Conservation (phyloP, 352 stramenopile species). For the Pythium sukuiense region DNA sequence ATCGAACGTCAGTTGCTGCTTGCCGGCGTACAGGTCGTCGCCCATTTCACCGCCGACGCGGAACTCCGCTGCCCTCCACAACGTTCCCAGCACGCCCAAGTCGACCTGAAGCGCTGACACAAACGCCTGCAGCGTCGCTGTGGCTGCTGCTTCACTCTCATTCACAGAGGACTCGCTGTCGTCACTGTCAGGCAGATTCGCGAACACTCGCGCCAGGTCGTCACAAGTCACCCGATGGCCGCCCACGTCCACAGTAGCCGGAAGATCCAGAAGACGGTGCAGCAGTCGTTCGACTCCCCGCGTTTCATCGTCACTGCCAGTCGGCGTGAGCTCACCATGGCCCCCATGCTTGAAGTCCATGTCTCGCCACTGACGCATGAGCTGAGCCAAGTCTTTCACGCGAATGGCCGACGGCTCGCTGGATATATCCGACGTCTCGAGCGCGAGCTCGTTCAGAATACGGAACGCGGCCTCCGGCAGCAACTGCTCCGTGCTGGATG, state of each 20-base stretch:
- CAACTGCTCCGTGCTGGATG: conserved; percentile 70
- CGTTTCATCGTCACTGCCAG: not conserved
- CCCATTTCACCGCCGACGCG: conserved; percentile 41
- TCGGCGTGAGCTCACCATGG: not conserved
- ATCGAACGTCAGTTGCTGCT: conserved; percentile 62
- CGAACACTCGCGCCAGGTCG: conserved; percentile 63
- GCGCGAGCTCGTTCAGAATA: conserved; percentile 54
- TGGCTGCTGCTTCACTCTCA: conserved; percentile 12
- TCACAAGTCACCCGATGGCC: conserved; percentile 67
- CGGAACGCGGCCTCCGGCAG: conserved; percentile 78
- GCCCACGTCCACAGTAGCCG: conserved; percentile 28
- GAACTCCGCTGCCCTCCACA: conserved; percentile 73
- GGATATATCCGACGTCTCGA: conserved; percentile 3
- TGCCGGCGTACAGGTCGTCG: conserved; percentile 28
- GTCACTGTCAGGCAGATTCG: conserved; percentile 26
- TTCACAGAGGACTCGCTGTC: conserved; percentile 25
- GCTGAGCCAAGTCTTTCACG: conserved; percentile 43
- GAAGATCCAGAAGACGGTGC: conserved; percentile 45
- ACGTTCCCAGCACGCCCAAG: conserved; percentile 49
- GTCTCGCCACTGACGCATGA: conserved; percentile 43
- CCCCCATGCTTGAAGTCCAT: conserved; percentile 10
- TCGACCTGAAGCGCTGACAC: conserved; percentile 44
- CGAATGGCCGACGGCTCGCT: conserved; percentile 43
- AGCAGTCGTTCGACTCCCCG: conserved; percentile 12
- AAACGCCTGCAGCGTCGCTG: conserved; percentile 50